These are phyloP conservation scores for Phialocephala sp. DNA, from an alignment of 2,329 filamentous ascomycete genomes.

Conservation along the genomic window DNA sequence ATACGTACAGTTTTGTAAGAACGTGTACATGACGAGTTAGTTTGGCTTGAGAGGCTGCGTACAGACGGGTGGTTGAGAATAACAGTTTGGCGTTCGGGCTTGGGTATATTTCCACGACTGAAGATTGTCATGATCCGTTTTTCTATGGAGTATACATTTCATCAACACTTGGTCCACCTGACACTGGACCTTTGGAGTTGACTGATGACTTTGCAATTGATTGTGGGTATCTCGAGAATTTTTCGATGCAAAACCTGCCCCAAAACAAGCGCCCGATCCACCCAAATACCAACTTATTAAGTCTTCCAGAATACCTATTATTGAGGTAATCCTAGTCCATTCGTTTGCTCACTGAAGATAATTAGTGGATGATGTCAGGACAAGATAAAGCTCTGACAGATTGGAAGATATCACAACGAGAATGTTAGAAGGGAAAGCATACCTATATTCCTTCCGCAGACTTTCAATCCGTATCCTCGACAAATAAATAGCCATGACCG, in stretches of 20 bases:
- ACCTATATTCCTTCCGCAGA: slow-evolving; percentile 52
- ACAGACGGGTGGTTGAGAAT: neutral
- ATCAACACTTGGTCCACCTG: neutral
- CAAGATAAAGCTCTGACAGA: neutral
- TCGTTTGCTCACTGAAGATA: slow-evolving; percentile 43
- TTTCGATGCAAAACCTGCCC: neutral
- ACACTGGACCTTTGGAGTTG: neutral
- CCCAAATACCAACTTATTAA: neutral
- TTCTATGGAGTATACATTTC: slow-evolving; percentile 2
- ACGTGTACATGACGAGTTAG: neutral
- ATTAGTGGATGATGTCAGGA: slow-evolving; percentile 13
- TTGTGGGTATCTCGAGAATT: slow-evolving; percentile 2
- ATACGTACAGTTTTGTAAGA: neutral
- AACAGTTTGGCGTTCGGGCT: neutral
- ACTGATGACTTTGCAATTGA: slow-evolving; percentile 1
- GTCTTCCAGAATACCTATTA: neutral
- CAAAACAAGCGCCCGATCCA: neutral
- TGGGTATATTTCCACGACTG: neutral
- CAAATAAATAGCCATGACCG: slow-evolving; percentile 66
- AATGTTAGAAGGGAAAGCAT: slow-evolving; percentile 24
- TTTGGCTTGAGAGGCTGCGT: neutral
- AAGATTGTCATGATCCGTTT: neutral
- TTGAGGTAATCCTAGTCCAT: slow-evolving; percentile 26
- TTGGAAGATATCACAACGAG: neutral
- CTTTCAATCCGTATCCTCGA: slow-evolving; percentile 59